Evolutionary conservation across 2,329 filamentous ascomycete genomes (phyloP).

Genomic region (Periconia digitata): DNA sequence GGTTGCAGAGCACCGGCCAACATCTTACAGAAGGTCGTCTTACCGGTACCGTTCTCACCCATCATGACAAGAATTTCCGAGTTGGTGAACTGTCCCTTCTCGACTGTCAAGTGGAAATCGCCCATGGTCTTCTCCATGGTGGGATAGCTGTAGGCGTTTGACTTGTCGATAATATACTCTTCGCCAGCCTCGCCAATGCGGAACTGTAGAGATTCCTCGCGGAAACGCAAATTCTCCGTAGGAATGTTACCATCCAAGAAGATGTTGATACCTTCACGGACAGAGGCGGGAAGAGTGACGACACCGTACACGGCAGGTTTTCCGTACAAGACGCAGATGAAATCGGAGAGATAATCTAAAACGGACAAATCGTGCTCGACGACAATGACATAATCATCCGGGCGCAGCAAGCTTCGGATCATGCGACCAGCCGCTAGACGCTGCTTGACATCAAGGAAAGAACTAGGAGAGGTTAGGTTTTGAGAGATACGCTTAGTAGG

Average conservation of each 20-base stretch:
- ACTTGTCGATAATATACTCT: slow-evolving; percentile 82
- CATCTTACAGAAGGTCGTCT: slow-evolving; percentile 98
- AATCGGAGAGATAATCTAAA: slow-evolving; percentile 97
- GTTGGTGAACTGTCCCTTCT: slow-evolving; percentile 87
- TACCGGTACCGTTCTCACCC: slow-evolving; percentile 99
- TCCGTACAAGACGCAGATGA: slow-evolving; percentile 96
- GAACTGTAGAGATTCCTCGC: slow-evolving; percentile 95
- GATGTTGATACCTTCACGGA: slow-evolving; percentile 98
- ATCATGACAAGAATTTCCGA: slow-evolving; percentile 99
- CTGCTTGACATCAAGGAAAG: slow-evolving; percentile 99
- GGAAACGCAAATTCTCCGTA: slow-evolving; percentile 97
- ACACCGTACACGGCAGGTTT: slow-evolving; percentile 96
- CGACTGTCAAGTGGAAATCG: slow-evolving; percentile 79
- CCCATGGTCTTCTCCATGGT: slow-evolving; percentile 91
- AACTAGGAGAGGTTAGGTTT: slow-evolving; percentile 42
- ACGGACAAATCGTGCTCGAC: slow-evolving; percentile 99
- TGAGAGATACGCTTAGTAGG: neutral
- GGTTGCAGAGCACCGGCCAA: slow-evolving; percentile 92
- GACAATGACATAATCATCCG: slow-evolving; percentile 95
- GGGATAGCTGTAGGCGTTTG: slow-evolving; percentile 83
- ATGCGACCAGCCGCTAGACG: slow-evolving; percentile 88
- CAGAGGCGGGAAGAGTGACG: slow-evolving; percentile 90
- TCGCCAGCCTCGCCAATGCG: slow-evolving; percentile 87
- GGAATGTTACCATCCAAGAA: slow-evolving; percentile 98
- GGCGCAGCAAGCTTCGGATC: slow-evolving; percentile 85